A percentile compares a stretch with the other conserved stretches of the same genome.
Evolutionary conservation across 495 filamentous ascomycete genomes (phyloP).

Genomic region (Talaromyces proteolyticus): DNA sequence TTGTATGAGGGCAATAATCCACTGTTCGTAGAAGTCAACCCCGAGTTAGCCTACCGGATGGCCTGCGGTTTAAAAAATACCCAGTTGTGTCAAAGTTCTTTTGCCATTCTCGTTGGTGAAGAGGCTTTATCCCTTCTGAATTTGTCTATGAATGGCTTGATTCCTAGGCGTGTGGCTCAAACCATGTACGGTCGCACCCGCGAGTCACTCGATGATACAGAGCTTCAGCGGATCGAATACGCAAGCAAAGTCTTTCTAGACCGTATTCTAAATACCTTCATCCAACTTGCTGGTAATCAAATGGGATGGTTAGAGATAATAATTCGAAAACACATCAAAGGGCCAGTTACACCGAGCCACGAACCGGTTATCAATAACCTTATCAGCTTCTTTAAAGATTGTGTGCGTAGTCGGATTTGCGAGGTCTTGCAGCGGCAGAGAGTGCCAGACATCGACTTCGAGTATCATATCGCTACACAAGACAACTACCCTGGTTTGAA

Average conservation of each 20-base stretch:
- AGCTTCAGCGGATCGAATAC: slow-evolving; percentile 44
- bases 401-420: slow-evolving; percentile 22
- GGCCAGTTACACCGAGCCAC: slow-evolving; percentile 14
- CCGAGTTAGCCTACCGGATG: slow-evolving; percentile 39
- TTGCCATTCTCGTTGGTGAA: slow-evolving; percentile 41
- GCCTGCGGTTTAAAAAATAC: slow-evolving; percentile 33
- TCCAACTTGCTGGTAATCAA: slow-evolving; percentile 23
- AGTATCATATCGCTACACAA: neutral
- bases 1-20: slow-evolving; percentile 36
- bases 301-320: slow-evolving; percentile 37
- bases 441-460: neutral
- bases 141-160: neutral
- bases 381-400: slow-evolving; percentile 19
- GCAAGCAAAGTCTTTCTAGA: slow-evolving; percentile 40
- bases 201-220: slow-evolving; percentile 33
- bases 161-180: slow-evolving; percentile 7
- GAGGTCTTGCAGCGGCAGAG: neutral
- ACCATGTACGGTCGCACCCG: slow-evolving; percentile 23
- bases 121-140: slow-evolving; percentile 32
- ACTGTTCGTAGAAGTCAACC: slow-evolving; percentile 40
- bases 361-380: slow-evolving; percentile 11
- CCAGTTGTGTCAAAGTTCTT: slow-evolving; percentile 36
- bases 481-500: slow-evolving; percentile 10
- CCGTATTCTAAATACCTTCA: slow-evolving; percentile 24
- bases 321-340: neutral